Percentiles rank a stretch among this genome's conserved stretches.
These are phyloP conservation scores for Aleurites moluccanus DNA, from an alignment of 441 rosid species.

Conservation along the genomic window DNA sequence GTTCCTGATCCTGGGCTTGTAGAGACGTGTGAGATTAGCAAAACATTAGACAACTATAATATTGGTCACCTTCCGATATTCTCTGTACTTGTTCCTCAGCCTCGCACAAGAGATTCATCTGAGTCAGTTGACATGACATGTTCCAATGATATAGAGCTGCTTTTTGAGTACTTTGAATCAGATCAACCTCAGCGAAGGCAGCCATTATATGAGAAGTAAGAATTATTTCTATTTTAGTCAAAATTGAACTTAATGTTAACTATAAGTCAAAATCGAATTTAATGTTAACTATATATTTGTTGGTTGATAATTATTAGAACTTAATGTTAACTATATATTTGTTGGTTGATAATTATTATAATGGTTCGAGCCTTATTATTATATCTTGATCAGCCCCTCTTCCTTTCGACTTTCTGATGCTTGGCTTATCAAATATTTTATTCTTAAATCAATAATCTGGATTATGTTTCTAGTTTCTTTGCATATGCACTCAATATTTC, in stretches of 20 bases:
- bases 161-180: slow-evolving; percentile 57
- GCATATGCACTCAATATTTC: not conserved
- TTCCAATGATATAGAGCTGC: slow-evolving; percentile 39
- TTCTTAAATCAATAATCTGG: not conserved
- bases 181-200: slow-evolving; percentile 55
- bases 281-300: not conserved
- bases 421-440: not conserved
- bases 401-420: not conserved
- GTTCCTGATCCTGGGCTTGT: slow-evolving; percentile 23
- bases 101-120: slow-evolving; percentile 18
- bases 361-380: not conserved
- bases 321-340: not conserved
- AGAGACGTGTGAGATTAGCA: slow-evolving; percentile 11
- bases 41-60: slow-evolving; percentile 20
- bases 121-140: slow-evolving; percentile 22
- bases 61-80: slow-evolving; percentile 27
- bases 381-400: not conserved
- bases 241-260: not conserved
- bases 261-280: too few relatives aligned
- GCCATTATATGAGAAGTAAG: slow-evolving; percentile 56
- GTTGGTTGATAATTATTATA: not conserved
- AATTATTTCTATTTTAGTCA: not conserved
- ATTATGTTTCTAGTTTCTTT: not conserved
- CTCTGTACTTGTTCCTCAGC: slow-evolving; percentile 38
- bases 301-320: not conserved